Conservation (phyloP, 331 rosid species). For the Cydonia oblonga region DNA sequence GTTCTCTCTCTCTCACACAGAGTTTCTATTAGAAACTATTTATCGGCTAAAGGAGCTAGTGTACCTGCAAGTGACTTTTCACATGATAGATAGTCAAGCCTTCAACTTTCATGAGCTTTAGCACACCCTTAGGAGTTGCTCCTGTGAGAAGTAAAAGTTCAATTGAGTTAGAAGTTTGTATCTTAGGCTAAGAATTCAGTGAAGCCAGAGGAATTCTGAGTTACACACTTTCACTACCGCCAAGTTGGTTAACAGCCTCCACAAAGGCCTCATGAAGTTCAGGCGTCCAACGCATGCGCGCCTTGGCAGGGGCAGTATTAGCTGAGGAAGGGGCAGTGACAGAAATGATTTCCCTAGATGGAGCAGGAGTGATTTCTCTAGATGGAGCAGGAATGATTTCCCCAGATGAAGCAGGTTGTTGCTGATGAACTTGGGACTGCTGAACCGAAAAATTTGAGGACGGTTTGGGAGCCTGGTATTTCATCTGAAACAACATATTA, state of each 20-base stretch:
- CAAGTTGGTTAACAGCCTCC: conserved; percentile 93
- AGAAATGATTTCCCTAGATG: conserved; percentile 33
- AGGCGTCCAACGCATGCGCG: conserved; percentile 99
- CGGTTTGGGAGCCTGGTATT: conserved; percentile 44
- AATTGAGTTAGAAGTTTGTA: conserved; percentile 13
- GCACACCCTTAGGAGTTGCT: conserved; percentile 98
- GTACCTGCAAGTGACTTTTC: conserved; percentile 97
- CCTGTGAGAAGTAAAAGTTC: conserved; percentile 31
- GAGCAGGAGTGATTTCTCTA: conserved; percentile 31
- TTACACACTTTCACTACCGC: conserved; percentile 94
- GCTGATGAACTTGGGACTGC: conserved; percentile 55
- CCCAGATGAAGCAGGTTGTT: conserved; percentile 40
- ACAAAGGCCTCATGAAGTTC: conserved; percentile 98
- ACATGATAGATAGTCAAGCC: conserved; percentile 94
- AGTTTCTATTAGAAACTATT: conserved; percentile 5
- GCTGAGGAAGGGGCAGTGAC: conserved; percentile 41
- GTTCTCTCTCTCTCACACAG: background rate
- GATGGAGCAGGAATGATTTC: conserved; percentile 33
- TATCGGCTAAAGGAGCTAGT: conserved; percentile 3
- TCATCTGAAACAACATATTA: conserved; percentile 47
- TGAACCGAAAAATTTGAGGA: conserved; percentile 34
- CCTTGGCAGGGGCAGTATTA: conserved; percentile 54
- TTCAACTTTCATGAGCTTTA: conserved; percentile 93
- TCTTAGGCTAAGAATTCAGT: conserved; percentile 6
- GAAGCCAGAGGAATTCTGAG: conserved; percentile 15